Evolutionary conservation across 306 rosid genomes (phyloP).

Genomic region (cucumber (Cucumis sativus)): DNA sequence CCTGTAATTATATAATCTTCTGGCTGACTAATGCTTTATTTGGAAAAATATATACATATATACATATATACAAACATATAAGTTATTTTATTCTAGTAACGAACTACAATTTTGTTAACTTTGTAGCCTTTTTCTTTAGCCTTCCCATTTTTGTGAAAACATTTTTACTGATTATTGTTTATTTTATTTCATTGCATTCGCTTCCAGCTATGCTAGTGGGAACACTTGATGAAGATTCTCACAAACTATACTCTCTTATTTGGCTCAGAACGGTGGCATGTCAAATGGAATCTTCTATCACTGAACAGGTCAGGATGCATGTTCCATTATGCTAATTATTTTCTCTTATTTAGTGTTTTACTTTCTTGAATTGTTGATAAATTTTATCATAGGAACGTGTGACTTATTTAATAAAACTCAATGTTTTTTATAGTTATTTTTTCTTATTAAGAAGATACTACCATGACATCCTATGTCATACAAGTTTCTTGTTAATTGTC

Average conservation of each 20-base stretch:
- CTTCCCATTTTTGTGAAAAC: conserved; percentile 10
- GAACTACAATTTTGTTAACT: conserved; percentile 2
- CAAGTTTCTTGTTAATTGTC: not conserved
- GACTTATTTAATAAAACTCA: not conserved
- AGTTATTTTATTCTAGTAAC: not conserved
- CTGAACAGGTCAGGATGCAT: conserved; percentile 54
- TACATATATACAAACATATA: not conserved
- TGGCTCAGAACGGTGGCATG: conserved; percentile 87
- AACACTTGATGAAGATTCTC: conserved; percentile 63
- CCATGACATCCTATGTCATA: not conserved
- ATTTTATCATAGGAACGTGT: not conserved
- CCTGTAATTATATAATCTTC: conserved; percentile 44
- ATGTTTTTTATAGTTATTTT: not conserved
- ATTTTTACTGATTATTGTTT: conserved; percentile 13
- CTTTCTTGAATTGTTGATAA: not conserved
- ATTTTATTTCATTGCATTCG: conserved; percentile 14
- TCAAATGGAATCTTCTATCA: conserved; percentile 74
- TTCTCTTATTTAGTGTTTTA: not conserved
- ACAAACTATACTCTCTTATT: conserved; percentile 78
- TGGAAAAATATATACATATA: not conserved
- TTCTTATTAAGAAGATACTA: not conserved
- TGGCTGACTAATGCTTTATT: conserved; percentile 3
- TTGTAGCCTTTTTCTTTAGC: not conserved
- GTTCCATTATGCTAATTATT: not conserved
- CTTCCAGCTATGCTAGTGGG: conserved; percentile 57